Conservation (phyloP, 139 green algal species). For the Picochlorum sp. region DNA sequence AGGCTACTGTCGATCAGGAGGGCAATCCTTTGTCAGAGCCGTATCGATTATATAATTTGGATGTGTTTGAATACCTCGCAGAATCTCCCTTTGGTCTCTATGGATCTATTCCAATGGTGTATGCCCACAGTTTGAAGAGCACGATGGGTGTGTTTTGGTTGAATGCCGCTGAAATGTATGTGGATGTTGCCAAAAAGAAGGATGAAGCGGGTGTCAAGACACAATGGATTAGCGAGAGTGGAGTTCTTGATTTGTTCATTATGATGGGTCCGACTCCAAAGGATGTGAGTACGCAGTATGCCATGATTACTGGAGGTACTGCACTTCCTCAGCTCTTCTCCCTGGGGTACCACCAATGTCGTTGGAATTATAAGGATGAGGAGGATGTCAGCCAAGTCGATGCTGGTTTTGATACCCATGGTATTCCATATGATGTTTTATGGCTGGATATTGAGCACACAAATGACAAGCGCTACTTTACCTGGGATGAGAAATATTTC, state of each 20-base stretch:
- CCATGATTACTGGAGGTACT: conserved; percentile 72
- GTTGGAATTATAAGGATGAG: conserved; percentile 98
- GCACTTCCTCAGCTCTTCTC: conserved; percentile 90
- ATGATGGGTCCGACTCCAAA: conserved; percentile 61
- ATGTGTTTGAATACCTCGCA: conserved; percentile 96
- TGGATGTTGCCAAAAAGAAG: conserved; percentile 73
- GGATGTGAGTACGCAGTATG: conserved; percentile 57
- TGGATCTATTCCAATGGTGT: conserved; percentile 86
- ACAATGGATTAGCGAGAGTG: conserved; percentile 92
- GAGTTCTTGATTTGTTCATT: conserved; percentile 92
- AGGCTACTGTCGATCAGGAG: conserved; percentile 38
- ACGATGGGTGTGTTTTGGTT: conserved; percentile 88
- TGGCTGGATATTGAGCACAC: conserved; percentile 99
- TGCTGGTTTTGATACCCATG: conserved; percentile 48
- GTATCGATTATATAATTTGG: conserved; percentile 98
- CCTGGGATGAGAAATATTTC: conserved; percentile 87
- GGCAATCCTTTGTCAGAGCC: conserved; percentile 59
- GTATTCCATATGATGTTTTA: conserved; percentile 96
- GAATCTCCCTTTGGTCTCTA: conserved; percentile 95
- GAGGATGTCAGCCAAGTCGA: conserved; percentile 71
- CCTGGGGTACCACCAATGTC: conserved; percentile 96
- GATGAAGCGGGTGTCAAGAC: conserved; percentile 22
- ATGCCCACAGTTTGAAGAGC: conserved; percentile 60
- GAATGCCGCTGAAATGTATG: conserved; percentile 96
- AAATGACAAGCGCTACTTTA: conserved; percentile 95